Percentiles rank a stretch among this genome's conserved stretches.
phyloP scores from a whole-genome alignment of 75 land plant genomes.

The Pinus taeda region DNA sequence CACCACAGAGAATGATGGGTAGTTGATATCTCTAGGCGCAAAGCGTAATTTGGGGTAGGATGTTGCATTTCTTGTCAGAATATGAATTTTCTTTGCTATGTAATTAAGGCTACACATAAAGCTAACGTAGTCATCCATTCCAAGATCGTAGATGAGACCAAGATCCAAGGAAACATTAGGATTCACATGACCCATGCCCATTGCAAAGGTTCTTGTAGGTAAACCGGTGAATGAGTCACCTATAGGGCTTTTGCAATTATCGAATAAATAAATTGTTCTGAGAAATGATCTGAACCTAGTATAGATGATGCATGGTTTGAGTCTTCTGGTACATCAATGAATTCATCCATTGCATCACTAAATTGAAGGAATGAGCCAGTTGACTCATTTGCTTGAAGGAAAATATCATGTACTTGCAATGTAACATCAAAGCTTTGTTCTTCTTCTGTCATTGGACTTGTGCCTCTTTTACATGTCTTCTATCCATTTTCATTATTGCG shows the following conservation, averaged over 20 bases:
- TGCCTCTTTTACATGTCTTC: conserved; percentile 22
- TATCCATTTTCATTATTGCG: conserved; percentile 8
- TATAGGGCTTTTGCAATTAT: too few species aligned
- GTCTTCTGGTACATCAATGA: conserved; percentile 81
- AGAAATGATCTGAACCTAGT: conserved; percentile 9
- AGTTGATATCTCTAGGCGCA: conserved; percentile 30
- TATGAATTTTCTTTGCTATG: background rate
- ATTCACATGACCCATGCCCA: background rate
- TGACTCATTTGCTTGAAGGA: conserved; percentile 10
- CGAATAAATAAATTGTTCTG: background rate
- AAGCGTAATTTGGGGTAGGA: conserved; percentile 2
- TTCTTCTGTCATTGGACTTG: conserved; percentile 2
- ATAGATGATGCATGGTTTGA: conserved; percentile 35
- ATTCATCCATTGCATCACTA: conserved; percentile 81
- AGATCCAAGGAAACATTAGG: conserved; percentile 9
- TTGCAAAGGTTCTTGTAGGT: too few species aligned
- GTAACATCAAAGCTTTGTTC: conserved; percentile 7
- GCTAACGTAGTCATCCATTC: conserved; percentile 7
- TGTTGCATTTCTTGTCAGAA: conserved; percentile 7
- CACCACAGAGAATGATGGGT: conserved; percentile 32
- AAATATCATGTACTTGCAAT: background rate
- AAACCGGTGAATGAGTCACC: too few species aligned
- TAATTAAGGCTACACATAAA: conserved; percentile 16
- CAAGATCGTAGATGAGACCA: conserved; percentile 19
- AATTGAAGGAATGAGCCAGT: conserved; percentile 36